Percentiles rank a stretch among this genome's conserved stretches.
These are phyloP conservation scores for Allomyces arbusculus DNA, from an alignment of 192 early-diverging fungal genomes.

Conservation along the genomic window DNA sequence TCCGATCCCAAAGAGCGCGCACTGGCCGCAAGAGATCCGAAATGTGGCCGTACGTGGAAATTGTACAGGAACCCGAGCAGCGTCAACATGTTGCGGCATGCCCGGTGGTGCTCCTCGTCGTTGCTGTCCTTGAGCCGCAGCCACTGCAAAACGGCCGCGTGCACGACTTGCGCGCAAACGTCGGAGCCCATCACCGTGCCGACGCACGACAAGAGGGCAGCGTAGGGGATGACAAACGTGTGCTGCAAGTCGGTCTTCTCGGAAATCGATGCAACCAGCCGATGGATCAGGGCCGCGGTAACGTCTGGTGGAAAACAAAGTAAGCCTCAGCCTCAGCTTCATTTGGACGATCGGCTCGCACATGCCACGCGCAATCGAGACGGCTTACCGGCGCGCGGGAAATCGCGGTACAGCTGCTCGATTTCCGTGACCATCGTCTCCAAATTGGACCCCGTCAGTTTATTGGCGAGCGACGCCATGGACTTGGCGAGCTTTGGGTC, in stretches of 20 bases:
- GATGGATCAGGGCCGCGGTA: too few species aligned
- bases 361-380: too few species aligned
- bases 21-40: too few species aligned
- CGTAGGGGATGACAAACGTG: constrained; percentile 76
- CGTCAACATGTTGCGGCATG: constrained; percentile 59
- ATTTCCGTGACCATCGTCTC: constrained; percentile 64
- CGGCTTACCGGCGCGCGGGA: constrained; percentile 9
- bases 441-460: constrained; percentile 71
- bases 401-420: constrained; percentile 51
- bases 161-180: constrained; percentile 33
- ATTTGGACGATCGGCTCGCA: too few species aligned
- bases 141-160: constrained; percentile 12
- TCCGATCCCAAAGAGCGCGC: too few species aligned
- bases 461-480: too few species aligned
- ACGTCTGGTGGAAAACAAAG: too few species aligned
- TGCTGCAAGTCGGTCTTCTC: constrained; percentile 73
- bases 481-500: too few species aligned
- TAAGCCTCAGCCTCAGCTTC: too few species aligned
- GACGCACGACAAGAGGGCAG: constrained; percentile 60
- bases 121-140: constrained; percentile 8
- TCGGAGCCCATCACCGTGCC: constrained; percentile 69
- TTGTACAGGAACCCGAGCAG: constrained; percentile 72
- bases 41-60: constrained; percentile 37
- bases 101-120: constrained; percentile 31
- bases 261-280: constrained; percentile 27